Evolutionary conservation across 352 stramenopile species (phyloP).

Genomic region (Plasmopara halstedii): DNA sequence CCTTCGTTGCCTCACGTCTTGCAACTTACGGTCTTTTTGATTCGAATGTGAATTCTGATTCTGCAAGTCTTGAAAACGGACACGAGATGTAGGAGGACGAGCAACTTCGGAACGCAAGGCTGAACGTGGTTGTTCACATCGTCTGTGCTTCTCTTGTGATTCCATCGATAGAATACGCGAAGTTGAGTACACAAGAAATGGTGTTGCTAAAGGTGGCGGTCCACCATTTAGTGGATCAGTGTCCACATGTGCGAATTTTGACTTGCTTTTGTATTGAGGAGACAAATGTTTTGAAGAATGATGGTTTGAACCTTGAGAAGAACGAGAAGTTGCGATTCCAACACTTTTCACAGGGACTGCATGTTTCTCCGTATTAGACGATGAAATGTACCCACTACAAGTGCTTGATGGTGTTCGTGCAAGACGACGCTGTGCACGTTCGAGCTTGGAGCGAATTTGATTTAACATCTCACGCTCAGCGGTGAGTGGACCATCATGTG

Average conservation of each 20-base stretch:
- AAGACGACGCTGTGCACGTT: slow-evolving; percentile 47
- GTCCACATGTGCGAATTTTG: slow-evolving; percentile 25
- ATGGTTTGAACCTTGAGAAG: slow-evolving; percentile 1
- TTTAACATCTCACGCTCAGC: slow-evolving; percentile 65
- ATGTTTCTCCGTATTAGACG: slow-evolving; percentile 23
- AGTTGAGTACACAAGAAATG: slow-evolving; percentile 38
- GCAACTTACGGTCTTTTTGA: slow-evolving; percentile 5
- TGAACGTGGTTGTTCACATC: slow-evolving; percentile 1
- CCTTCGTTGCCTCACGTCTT: slow-evolving; percentile 15
- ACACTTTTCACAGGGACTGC: slow-evolving; percentile 30
- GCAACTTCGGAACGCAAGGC: slow-evolving; percentile 15
- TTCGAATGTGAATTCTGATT: slow-evolving; percentile 11
- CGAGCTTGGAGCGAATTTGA: slow-evolving; percentile 61
- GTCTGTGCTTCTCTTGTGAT: slow-evolving; percentile 1
- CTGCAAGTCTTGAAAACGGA: slow-evolving; percentile 36
- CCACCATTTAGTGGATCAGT: slow-evolving; percentile 28
- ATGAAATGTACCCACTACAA: slow-evolving; percentile 28
- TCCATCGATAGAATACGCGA: slow-evolving; percentile 6
- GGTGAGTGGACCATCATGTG: slow-evolving; percentile 24
- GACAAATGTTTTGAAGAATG: slow-evolving; percentile 15
- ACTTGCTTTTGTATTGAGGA: slow-evolving; percentile 43
- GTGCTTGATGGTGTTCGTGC: slow-evolving; percentile 23
- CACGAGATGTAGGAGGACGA: slow-evolving; percentile 25
- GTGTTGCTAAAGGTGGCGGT: slow-evolving; percentile 31
- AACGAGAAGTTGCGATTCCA: slow-evolving; percentile 20